Evolutionary conservation across 257 asterid genomes (phyloP).

Genomic region (Ajuga chamaepitys): DNA sequence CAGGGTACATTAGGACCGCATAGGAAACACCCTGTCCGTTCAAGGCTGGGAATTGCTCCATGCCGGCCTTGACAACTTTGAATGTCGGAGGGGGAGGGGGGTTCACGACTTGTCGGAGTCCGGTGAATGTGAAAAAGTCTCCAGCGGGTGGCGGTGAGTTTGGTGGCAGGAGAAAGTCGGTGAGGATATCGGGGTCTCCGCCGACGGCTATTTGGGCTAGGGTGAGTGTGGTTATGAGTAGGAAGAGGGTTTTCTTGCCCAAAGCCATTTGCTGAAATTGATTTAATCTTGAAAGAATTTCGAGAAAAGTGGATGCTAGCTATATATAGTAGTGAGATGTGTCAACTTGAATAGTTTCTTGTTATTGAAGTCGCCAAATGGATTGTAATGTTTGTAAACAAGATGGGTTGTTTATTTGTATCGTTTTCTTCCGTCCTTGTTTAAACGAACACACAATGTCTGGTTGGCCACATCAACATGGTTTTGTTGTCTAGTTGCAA

Average conservation of each 20-base stretch:
- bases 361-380: no score
- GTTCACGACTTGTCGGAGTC: constrained; percentile 22
- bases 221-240: background rate
- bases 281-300: no score
- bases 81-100: constrained; percentile 33
- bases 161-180: constrained; percentile 30
- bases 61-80: constrained; percentile 30
- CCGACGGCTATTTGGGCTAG: background rate
- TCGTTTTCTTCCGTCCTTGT: no score
- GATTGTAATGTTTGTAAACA: no score
- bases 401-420: no score
- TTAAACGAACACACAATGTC: no score
- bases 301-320: no score
- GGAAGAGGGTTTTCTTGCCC: background rate
- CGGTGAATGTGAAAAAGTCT: constrained; percentile 45
- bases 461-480: no score
- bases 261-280: no score
- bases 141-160: constrained; percentile 15
- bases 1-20: constrained; percentile 41
- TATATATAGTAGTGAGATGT: no score
- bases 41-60: constrained; percentile 42
- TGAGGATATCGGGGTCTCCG: constrained; percentile 51
- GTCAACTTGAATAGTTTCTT: no score
- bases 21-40: constrained; percentile 46
- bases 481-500: no score